A percentile compares a stretch with the other conserved stretches of the same genome.
Evolutionary conservation across 1,139 yeast genomes (phyloP).

Genomic region (Pichia kudriavzevii): DNA sequence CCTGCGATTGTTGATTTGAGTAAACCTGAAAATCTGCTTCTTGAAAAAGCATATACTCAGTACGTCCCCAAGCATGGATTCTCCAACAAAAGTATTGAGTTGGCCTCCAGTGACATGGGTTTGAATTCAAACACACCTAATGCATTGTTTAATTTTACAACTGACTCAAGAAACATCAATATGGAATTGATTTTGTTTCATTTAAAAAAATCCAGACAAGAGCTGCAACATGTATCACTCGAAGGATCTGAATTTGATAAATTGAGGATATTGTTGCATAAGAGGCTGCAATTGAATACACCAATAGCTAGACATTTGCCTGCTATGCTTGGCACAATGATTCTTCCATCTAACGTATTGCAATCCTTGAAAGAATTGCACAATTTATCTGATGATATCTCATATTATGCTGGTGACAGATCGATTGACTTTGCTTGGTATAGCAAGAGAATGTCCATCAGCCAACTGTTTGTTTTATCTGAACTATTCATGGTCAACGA

Average conservation of each 20-base stretch:
- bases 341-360: constrained; percentile 45
- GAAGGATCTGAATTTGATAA: constrained; percentile 26
- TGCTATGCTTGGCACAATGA: constrained; percentile 47
- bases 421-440: constrained; percentile 93
- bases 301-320: constrained; percentile 42
- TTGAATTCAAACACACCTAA: constrained; percentile 57
- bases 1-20: constrained; percentile 21
- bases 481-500: constrained; percentile 83
- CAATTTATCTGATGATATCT: constrained; percentile 73
- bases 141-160: constrained; percentile 45
- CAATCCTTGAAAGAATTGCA: constrained; percentile 60
- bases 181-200: constrained; percentile 61
- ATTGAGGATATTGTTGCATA: constrained; percentile 43
- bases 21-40: constrained; percentile 29
- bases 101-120: constrained; percentile 54
- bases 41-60: constrained; percentile 39
- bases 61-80: constrained; percentile 70
- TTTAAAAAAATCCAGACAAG: constrained; percentile 49
- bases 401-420: constrained; percentile 70
- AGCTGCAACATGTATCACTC: constrained; percentile 27
- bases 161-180: constrained; percentile 28
- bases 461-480: constrained; percentile 61
- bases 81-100: constrained; percentile 48
- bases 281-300: constrained; percentile 56
- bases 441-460: constrained; percentile 66